Evolutionary conservation across 176 grass and related monocot genomes (phyloP), one percentile per base, ranked within the genome.

Genomic region (Typha latifolia): DNA sequence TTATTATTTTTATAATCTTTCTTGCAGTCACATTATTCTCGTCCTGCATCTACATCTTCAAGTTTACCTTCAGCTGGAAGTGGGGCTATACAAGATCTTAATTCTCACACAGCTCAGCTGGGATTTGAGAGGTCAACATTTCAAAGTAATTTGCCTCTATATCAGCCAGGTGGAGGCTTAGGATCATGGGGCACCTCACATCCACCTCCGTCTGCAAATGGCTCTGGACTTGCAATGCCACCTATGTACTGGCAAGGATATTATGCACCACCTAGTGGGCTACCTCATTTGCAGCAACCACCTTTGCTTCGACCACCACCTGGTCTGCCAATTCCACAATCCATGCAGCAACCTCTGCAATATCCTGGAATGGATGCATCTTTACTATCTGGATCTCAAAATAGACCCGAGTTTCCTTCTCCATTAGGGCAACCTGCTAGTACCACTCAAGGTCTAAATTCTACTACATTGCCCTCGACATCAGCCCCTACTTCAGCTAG

Each of bases 171-270:
- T 24, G 68, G 79, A 27, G 82, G 51, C 80, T 81, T 95, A 66
- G 82, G 69, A 26, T 73, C 85, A 67, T 86, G 82, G 82, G 81
- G 71, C 64, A 78, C 86, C 12, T 78, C 81, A 84, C 70, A 79
- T 49, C 62, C 75, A 68, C 71, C 63, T 49, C 77, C 86, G 61
- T 70, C 83, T 61, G 71, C 57, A 71, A 86, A 95, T 70, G 85
- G 83, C 20, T 67, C 70, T 24, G 80, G 80, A 29, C 79, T 89
- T 32, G 37, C 82, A 50, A 84, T 94, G 72, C 86, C 90, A 72
- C 81, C 80, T 22, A 83, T 95, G 78, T 90, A 87, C 69, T 95
- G 86, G 86, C 91, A 80, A 2, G 84, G 86, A 70, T 90, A 87
- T 76, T 90, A 90, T 66, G 69, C 81, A 14, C 63, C 68, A 59